Conservation (phyloP, 78 protist species). For the Dictyostelium discoideum region dicty_2.7 NC_007089.4:3285001-3285500, state of each 20-base stretch:
- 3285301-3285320: neutral
- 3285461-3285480: neutral
- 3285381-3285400: conserved; percentile 10
- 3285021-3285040: no score
- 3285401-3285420: neutral
- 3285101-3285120: neutral
- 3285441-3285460: neutral
- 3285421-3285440: neutral
- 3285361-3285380: neutral
- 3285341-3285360: neutral
- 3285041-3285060: neutral
- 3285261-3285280: conserved; percentile 44
- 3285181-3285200: neutral
- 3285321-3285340: conserved; percentile 15
- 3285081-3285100: conserved; percentile 5
- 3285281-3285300: conserved; percentile 32
- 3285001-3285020: no score
- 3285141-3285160: conserved; percentile 15
- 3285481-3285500: neutral
- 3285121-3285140: conserved; percentile 11
- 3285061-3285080: neutral
- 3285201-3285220: conserved; percentile 21
- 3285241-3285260: conserved; percentile 48
- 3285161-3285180: neutral
- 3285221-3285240: conserved; percentile 70